Evolutionary conservation across 1,284 basidiomycete species (phyloP).

Genomic region (Ceratobasidium papillatum): DNA sequence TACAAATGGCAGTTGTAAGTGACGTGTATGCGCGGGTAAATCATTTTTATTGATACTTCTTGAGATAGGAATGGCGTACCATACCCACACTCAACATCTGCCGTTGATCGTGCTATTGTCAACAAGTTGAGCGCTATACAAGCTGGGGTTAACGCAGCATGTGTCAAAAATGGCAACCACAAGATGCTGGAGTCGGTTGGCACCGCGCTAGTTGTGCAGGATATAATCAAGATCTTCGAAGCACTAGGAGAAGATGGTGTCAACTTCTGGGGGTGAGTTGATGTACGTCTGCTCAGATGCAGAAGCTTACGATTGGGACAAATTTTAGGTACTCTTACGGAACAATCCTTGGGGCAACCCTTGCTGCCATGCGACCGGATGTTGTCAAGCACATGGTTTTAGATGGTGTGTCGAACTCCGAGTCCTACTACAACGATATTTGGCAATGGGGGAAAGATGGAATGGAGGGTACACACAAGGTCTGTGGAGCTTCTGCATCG

Average conservation of each 20-base stretch:
- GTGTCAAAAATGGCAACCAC: conserved; percentile 42
- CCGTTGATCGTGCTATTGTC: background rate
- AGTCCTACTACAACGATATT: conserved; percentile 43
- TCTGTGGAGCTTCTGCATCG: background rate
- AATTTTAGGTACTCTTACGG: conserved; percentile 45
- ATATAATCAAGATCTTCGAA: conserved; percentile 47
- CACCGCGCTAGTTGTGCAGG: conserved; percentile 46
- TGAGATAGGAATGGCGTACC: background rate
- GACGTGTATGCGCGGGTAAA: too few relatives aligned
- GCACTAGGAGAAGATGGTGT: conserved; percentile 47
- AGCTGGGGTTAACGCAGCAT: conserved; percentile 22
- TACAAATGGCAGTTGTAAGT: too few relatives aligned
- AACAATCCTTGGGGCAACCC: conserved; percentile 48
- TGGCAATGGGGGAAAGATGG: conserved; percentile 44
- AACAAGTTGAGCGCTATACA: background rate
- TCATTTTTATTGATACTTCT: too few relatives aligned
- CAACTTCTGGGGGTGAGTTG: conserved; percentile 47
- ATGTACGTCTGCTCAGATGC: too few relatives aligned
- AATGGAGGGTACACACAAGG: conserved; percentile 45
- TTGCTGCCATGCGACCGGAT: conserved; percentile 50
- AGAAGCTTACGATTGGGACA: too few relatives aligned
- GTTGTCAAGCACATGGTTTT: conserved; percentile 47
- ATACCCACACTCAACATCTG: background rate
- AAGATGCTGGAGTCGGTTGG: conserved; percentile 42
- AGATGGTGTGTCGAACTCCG: conserved; percentile 46